Evolutionary conservation across 805 yeast genomes (phyloP).

Genomic region (Cyberlindnera americana): DNA sequence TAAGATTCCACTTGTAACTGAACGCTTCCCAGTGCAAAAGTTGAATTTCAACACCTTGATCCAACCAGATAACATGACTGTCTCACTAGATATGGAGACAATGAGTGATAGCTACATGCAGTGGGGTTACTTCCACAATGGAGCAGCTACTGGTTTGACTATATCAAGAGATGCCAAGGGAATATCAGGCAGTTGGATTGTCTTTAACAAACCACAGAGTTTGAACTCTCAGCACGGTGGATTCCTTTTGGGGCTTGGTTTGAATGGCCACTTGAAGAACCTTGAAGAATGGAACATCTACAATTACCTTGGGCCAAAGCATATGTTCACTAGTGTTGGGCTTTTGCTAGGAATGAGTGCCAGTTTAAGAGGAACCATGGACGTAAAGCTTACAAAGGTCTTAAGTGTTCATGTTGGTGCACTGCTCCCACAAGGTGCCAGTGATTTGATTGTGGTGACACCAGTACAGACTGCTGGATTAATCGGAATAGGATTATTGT

Average conservation of each 20-base stretch:
- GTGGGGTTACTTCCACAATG: conserved; percentile 93
- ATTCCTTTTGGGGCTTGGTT: conserved; percentile 84
- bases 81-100: conserved; percentile 52
- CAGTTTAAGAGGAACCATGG: conserved; percentile 77
- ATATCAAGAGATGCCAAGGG: conserved; percentile 66
- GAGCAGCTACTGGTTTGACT: conserved; percentile 81
- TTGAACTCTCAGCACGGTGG: conserved; percentile 90
- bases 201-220: conserved; percentile 64
- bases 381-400: conserved; percentile 82
- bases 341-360: conserved; percentile 90
- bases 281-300: conserved; percentile 97
- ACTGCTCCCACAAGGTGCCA: conserved; percentile 84
- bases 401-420: conserved; percentile 92
- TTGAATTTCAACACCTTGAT: conserved; percentile 66
- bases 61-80: conserved; percentile 62
- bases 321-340: conserved; percentile 80
- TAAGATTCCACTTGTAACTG: conserved; percentile 76
- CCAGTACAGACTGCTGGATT: conserved; percentile 90
- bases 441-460: conserved; percentile 77
- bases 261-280: conserved; percentile 79
- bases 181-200: conserved; percentile 87
- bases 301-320: conserved; percentile 88
- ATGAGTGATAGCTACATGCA: conserved; percentile 47
- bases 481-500: conserved; percentile 84
- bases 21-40: conserved; percentile 74